phyloP scores from a whole-genome alignment of 441 rosid genomes.

The Viola pubescens region DNA sequence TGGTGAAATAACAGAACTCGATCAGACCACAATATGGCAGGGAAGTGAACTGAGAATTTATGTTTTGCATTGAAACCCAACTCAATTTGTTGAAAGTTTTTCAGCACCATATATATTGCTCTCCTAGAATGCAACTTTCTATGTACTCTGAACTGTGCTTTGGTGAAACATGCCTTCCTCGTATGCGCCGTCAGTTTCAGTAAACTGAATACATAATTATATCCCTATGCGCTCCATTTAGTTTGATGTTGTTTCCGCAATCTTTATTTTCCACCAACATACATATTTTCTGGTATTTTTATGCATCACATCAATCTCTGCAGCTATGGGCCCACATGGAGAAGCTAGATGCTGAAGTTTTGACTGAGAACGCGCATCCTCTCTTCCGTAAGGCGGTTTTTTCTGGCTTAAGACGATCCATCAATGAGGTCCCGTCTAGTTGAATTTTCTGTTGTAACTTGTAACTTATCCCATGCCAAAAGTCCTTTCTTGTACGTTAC shows the following conservation, averaged over 20 bases:
- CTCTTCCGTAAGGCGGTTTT: constrained; percentile 66
- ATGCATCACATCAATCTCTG: not conserved
- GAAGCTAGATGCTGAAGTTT: constrained; percentile 65
- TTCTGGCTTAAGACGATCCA: constrained; percentile 48
- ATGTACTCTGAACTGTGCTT: too few species aligned
- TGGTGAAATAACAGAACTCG: too few species aligned
- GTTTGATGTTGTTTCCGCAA: not conserved
- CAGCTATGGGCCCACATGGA: constrained; percentile 90
- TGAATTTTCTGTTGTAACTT: constrained; percentile 1
- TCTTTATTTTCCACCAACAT: constrained; percentile 4
- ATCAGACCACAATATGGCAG: too few species aligned
- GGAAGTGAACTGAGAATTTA: too few species aligned
- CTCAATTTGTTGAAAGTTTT: too few species aligned
- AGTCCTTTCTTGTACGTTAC: constrained; percentile 8
- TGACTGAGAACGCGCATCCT: constrained; percentile 63
- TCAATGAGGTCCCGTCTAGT: constrained; percentile 16
- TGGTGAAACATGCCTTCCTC: too few species aligned
- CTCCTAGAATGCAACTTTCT: too few species aligned
- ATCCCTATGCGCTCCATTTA: not conserved
- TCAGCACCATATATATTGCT: too few species aligned
- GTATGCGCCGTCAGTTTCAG: too few species aligned
- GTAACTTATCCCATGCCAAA: not conserved
- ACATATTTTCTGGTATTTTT: not conserved
- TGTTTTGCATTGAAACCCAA: too few species aligned
- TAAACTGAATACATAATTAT: too few species aligned